Evolutionary conservation across 208 protist species (phyloP), one percentile per base, ranked within the genome.

Genomic region (Sergeia podlipaevii): DNA sequence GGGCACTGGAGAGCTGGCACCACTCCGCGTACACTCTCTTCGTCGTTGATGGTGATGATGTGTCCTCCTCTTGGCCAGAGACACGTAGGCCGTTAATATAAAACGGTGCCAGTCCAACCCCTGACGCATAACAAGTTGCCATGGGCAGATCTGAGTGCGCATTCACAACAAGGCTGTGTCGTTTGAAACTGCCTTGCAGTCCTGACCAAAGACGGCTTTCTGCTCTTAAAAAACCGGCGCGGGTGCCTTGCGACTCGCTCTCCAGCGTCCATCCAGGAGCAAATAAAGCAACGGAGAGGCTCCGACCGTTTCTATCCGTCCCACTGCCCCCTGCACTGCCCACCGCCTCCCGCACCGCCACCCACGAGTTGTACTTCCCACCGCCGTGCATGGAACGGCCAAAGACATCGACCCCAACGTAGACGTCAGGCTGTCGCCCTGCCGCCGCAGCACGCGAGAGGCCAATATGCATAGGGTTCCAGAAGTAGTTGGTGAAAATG

Each of bases 401-500:
- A 62, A 85, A 96, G 10, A 92, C 74, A 59, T 97, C 91, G 4
- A 95, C 82, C 1, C 93, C 91, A 33, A 87, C 66, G 46, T 73
- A 96, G 0, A 93, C 69, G 28, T 95, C 74, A 0, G 53, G 24
- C 1, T 44, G n/a, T 21, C 80, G 70, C 15, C 36, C 17, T 4
- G 64, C 70, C 5, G 80, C 75, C 0, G 73, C 33, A 17, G 57
- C 39, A 7, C 36, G 24, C n/a, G 66, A 75, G 2, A 74, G 11
- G 20, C 52, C 43, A 4, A 93, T 30, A 24, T 67, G 34, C 18
- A 61, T 54, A 8, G 73, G 67, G 2, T 84, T 70, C 93, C 93
- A 97, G 28, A 55, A 67, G 69, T 97, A 97, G 56, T 97, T 97
- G 13, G 73, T 75, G 46, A 97, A 96, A 11, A 97, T 75, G 28